Evolutionary conservation across 805 yeast genomes (phyloP), one percentile per base, ranked within the genome.

Genomic region (Tanozyma kutaoensis): DNA sequence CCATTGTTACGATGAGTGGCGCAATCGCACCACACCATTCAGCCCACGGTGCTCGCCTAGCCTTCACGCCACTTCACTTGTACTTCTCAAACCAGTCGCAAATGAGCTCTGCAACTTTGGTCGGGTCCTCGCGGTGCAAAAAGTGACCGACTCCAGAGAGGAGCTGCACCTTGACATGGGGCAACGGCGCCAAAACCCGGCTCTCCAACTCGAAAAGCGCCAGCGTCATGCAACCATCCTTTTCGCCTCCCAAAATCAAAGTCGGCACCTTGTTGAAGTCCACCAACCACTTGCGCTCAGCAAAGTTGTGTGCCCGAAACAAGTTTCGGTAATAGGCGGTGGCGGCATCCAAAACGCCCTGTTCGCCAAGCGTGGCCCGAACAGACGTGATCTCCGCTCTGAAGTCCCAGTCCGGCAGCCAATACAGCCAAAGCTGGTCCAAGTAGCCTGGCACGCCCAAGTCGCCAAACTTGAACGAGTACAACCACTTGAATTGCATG

Each of bases 321-420:
- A 36, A 19, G 28, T 54, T 48, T 22, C 63, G 38, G 34, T 58
- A 58, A 34, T 57, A 58, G 8, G 57, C 61, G 4, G 65, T 57
- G 15, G 52, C 45, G 9, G 46, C 48, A 23, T 54, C 52, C 8
- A 53, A 28, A 3, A 48, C 54, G 1, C 45, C 43, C 10, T 43
- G 43, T 14, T 37, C 28, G 8, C 28, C 24, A n/a, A 58, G 36
- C 1, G 52, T 47, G n/a, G 35, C 34, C 26, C 50, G 37, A 11
- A 55, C 56, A 11, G 38, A 32, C 14, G 33, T 51, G 14, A 56
- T 48, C 8, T 42, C 52, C 10, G 29, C 34, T 11, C 42, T 15
- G 28, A 45, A 55, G 12, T 47, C 37, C 59, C 61, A 58, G 1
- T 46, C 39, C 1, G 65, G 63, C 4, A 61, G 52, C 65, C 65